phyloP scores from a whole-genome alignment of 2,329 filamentous ascomycete genomes.

The Xylariales sp. region DNA sequence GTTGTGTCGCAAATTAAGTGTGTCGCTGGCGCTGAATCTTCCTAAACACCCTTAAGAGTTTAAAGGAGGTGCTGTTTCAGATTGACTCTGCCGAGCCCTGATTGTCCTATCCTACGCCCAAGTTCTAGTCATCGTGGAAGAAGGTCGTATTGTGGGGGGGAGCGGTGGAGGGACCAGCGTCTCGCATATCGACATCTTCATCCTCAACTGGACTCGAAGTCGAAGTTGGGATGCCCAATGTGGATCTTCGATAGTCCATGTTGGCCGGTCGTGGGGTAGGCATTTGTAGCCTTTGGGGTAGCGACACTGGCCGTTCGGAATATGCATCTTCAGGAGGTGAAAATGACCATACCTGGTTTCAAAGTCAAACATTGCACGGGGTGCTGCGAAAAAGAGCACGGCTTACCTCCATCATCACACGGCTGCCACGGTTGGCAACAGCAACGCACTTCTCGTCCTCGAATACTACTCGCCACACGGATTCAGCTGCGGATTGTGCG shows the following conservation, averaged over 20 bases:
- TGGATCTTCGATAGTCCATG: slow-evolving; percentile 32
- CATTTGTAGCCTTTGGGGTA: slow-evolving; percentile 43
- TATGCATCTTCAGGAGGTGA: slow-evolving; percentile 73
- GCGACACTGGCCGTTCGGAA: slow-evolving; percentile 47
- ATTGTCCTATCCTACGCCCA: too few species aligned
- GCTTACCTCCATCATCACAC: slow-evolving; percentile 95
- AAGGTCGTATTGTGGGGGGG: slow-evolving; percentile 45
- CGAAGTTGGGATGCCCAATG: slow-evolving; percentile 15
- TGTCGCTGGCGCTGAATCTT: too few species aligned
- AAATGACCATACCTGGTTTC: slow-evolving; percentile 83
- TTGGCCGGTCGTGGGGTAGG: slow-evolving; percentile 46
- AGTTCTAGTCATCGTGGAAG: slow-evolving; percentile 40
- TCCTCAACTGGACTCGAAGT: slow-evolving; percentile 22
- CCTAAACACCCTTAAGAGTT: too few species aligned
- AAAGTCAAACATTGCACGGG: slow-evolving; percentile 23
- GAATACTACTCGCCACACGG: slow-evolving; percentile 96
- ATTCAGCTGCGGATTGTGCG: slow-evolving; percentile 76
- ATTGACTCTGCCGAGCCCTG: too few species aligned
- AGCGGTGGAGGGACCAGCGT: slow-evolving; percentile 51
- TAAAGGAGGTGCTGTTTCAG: too few species aligned
- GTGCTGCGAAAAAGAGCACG: not conserved
- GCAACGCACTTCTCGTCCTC: slow-evolving; percentile 98
- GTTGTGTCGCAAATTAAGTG: too few species aligned
- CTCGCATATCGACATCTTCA: slow-evolving; percentile 52
- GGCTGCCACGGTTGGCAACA: slow-evolving; percentile 76